phyloP scores from a whole-genome alignment of 75 land plant species.

The Picea sitchensis region DNA sequence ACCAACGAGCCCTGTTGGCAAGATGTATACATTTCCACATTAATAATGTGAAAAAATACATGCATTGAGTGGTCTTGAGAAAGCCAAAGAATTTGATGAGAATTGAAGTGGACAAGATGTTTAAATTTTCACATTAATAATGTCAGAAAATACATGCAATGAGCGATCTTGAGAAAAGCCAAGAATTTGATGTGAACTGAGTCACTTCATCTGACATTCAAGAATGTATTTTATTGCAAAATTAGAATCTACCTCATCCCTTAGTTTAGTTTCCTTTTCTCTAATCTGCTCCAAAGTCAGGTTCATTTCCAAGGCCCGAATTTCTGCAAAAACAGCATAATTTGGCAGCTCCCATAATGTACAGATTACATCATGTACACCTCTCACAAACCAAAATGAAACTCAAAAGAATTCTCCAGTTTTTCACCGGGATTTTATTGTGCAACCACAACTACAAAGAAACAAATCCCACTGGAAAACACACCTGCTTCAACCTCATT shows the following conservation, averaged over 20 bases:
- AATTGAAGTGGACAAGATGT: not conserved
- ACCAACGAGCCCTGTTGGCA: too few relatives aligned
- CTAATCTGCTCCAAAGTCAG: constrained; percentile 74
- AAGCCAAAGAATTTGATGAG: not conserved
- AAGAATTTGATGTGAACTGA: not conserved
- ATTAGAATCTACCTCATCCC: constrained; percentile 36
- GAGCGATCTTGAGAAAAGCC: not conserved
- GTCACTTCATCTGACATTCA: not conserved
- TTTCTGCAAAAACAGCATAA: constrained; percentile 41
- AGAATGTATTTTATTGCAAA: not conserved
- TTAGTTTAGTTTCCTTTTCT: constrained; percentile 45
- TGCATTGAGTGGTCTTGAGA: not conserved
- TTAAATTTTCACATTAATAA: not conserved
- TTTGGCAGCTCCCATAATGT: not conserved
- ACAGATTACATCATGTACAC: not conserved
- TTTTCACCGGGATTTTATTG: not conserved
- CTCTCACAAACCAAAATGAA: not conserved
- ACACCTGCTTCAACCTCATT: constrained; percentile 81
- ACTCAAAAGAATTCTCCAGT: not conserved
- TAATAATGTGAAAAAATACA: not conserved
- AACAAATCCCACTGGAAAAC: not conserved
- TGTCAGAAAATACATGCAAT: not conserved
- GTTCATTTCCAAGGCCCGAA: constrained; percentile 68
- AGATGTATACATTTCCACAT: not conserved
- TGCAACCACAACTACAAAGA: not conserved